Conservation (phyloP, 352 stramenopile species). For the Phytophthora syringae region DNA sequence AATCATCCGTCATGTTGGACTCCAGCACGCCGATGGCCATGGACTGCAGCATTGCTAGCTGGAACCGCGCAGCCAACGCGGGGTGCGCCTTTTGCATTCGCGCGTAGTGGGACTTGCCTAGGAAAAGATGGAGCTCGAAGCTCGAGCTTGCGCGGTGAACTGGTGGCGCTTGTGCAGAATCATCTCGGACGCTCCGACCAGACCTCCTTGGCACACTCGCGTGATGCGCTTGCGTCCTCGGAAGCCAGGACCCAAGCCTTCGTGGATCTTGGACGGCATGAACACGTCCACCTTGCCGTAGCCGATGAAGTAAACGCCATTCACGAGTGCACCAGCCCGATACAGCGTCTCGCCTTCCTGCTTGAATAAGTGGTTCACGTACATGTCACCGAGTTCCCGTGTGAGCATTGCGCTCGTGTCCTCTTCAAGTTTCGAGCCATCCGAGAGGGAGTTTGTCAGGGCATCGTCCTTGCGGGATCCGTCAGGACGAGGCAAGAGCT, state of each 20-base stretch:
- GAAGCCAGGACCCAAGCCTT: conserved; percentile 83
- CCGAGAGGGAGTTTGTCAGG: background rate
- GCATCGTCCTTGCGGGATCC: conserved; percentile 19
- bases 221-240: conserved; percentile 80
- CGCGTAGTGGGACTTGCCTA: conserved; percentile 74
- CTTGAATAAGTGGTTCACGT: conserved; percentile 66
- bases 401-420: conserved; percentile 44
- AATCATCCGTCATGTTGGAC: conserved; percentile 85
- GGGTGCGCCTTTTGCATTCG: conserved; percentile 76
- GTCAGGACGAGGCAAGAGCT: conserved; percentile 57
- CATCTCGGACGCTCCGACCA: conserved; percentile 81
- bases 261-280: conserved; percentile 79
- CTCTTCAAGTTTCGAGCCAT: conserved; percentile 3
- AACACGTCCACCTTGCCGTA: conserved; percentile 89
- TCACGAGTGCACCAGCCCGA: conserved; percentile 59
- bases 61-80: conserved; percentile 73
- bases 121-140: conserved; percentile 83
- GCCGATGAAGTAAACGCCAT: conserved; percentile 83
- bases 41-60: conserved; percentile 86
- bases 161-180: conserved; percentile 84
- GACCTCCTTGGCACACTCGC: conserved; percentile 79
- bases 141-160: conserved; percentile 77
- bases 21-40: conserved; percentile 88
- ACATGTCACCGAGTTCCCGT: conserved; percentile 70
- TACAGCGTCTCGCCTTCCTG: conserved; percentile 76